Base-by-base conservation (phyloP, 106 monocot genomes). In the Dendrobium catenatum region DNA sequence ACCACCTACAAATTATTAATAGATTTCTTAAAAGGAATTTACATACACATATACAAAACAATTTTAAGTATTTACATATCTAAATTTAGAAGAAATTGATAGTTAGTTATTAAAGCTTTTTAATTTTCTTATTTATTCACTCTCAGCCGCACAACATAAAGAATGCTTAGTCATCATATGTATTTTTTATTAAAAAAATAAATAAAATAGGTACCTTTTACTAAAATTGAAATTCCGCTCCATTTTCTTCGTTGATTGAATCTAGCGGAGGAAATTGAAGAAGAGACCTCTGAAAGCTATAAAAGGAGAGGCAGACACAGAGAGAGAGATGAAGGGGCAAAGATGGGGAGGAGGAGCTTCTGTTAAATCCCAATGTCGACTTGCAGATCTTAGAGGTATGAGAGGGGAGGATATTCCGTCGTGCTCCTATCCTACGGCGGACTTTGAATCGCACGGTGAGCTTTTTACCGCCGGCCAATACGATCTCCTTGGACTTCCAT, bases 361-460 rank as follows among this genome's bases (percentile, higher is more conserved):
- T 67, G 75, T 67, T 42, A 74, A 74, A 74, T 78, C 74, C 59
- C 77, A 74, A 86, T 82, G 78, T 82, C 75, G 59, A 46, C 22
- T 40, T 37, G 67, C 8, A 85, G 85, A 85, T 85, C 78, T 75
- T 85, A 68, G 54, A 6, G 3, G 48, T 10, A 17, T 0, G 24
- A 68, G 40, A 41, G 29, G 68, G 42, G 41, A 54, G 43, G 56
- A 15, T 56, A n/a, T 49, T 29, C n/a, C 41, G 75, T 77, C 73
- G 40, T 44, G 77, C 56, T 81, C 33, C 59, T 15, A 73, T 79
- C 74, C 44, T 3, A 68, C 16, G 58, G 46, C 54, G 70, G 66
- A 47, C 44, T 26, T 78, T 51, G 76, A 79, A 83, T 83, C 83
- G 67, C 11, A 55, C 82, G 82, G 80, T 85, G 40, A 77, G 81